Evolutionary conservation across 2,329 filamentous ascomycete genomes (phyloP).

Genomic region (Claviceps citrina): DNA sequence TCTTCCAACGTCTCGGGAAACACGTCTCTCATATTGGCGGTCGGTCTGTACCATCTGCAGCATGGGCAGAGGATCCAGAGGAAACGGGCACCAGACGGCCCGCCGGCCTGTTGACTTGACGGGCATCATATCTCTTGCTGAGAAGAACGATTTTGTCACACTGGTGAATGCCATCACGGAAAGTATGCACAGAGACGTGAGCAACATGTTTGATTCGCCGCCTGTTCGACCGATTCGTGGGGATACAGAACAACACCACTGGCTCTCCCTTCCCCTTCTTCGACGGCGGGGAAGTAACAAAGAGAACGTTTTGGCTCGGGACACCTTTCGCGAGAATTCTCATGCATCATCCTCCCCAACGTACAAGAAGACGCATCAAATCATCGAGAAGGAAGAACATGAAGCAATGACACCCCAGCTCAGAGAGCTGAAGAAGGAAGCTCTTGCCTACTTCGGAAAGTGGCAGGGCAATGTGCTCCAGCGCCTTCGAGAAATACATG

Average conservation of each 20-base stretch:
- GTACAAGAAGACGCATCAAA: constrained; percentile 15
- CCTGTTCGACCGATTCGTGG: constrained; percentile 18
- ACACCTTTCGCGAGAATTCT: constrained; percentile 4
- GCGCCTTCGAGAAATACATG: constrained; percentile 53
- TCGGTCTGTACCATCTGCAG: constrained; percentile 2
- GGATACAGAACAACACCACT: constrained; percentile 19
- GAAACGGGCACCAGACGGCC: constrained; percentile 17
- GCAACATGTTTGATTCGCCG: constrained; percentile 35
- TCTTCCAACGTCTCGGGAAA: constrained; percentile 2
- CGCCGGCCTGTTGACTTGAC: constrained; percentile 37
- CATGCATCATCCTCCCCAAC: constrained; percentile 8
- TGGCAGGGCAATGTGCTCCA: constrained; percentile 61
- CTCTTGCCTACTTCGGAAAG: constrained; percentile 57
- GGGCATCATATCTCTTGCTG: constrained; percentile 29
- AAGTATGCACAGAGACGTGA: constrained; percentile 37
- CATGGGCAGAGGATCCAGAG: constrained; percentile 27
- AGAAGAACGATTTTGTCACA: constrained; percentile 36
- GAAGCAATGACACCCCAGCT: constrained; percentile 30
- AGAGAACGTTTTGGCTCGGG: constrained; percentile 8
- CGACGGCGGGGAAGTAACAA: constrained; percentile 10
- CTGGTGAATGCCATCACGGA: constrained; percentile 39
- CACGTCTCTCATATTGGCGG: not conserved
- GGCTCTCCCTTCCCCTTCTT: constrained; percentile 21
- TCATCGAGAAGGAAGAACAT: constrained; percentile 18
- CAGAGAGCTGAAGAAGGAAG: constrained; percentile 52